A percentile compares a stretch with the other conserved stretches of the same genome.
Evolutionary conservation across 805 yeast genomes (phyloP).

Genomic region (Candida orba): DNA sequence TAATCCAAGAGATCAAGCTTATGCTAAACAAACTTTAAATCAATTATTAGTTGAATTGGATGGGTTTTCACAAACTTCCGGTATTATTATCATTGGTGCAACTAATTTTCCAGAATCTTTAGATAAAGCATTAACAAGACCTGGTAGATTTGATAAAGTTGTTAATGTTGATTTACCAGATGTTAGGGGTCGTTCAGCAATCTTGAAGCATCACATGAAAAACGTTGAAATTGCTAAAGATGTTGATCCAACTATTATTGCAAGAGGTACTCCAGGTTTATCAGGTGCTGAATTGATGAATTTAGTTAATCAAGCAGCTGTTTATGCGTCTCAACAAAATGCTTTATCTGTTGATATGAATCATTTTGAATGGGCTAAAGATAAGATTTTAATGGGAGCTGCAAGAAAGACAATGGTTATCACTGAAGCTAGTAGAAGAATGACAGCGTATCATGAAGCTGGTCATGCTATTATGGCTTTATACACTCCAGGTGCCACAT

Average conservation of each 20-base stretch:
- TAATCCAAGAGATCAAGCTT: constrained; percentile 96
- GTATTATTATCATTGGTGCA: constrained; percentile 95
- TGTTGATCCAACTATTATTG: constrained; percentile 84
- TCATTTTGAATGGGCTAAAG: constrained; percentile 99
- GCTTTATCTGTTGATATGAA: constrained; percentile 85
- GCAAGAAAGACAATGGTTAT: constrained; percentile 96
- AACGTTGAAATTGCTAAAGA: constrained; percentile 79
- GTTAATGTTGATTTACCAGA: constrained; percentile 96
- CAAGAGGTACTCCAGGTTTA: constrained; percentile 96
- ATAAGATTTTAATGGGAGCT: constrained; percentile 95
- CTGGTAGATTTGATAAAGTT: constrained; percentile 95
- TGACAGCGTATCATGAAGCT: constrained; percentile 98
- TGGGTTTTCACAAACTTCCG: constrained; percentile 88
- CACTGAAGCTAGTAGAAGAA: constrained; percentile 88
- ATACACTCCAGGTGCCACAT: constrained; percentile 90
- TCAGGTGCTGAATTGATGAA: constrained; percentile 98
- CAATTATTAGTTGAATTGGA: constrained; percentile 94
- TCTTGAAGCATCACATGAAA: constrained; percentile 83
- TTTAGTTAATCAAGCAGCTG: constrained; percentile 96
- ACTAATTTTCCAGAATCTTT: constrained; percentile 96
- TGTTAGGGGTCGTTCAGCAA: constrained; percentile 94
- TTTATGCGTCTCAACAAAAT: constrained; percentile 87
- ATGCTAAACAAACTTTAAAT: constrained; percentile 94
- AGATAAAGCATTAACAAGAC: constrained; percentile 96
- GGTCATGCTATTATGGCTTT: constrained; percentile 99